These are phyloP conservation scores for Solioccasus polychromus DNA, from an alignment of 768 basidiomycete species.

Conservation along the genomic window DNA sequence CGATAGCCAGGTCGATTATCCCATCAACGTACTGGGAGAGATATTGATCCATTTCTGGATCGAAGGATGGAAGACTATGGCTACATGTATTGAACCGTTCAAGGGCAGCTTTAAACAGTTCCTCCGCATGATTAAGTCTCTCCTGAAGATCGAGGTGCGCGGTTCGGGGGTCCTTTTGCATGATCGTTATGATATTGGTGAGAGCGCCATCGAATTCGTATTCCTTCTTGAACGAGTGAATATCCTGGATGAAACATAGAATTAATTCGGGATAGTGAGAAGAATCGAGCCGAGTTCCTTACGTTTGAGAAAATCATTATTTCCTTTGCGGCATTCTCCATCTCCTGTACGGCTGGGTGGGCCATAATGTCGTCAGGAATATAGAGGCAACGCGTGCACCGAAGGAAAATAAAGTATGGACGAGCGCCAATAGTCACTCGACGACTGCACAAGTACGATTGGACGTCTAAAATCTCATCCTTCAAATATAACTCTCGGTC, in stretches of 20 bases:
- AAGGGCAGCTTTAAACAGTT: constrained; percentile 20
- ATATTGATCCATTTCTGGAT: constrained; percentile 13
- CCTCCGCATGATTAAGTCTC: constrained; percentile 19
- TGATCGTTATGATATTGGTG: constrained; percentile 28
- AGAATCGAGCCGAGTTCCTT: background rate
- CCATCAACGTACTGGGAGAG: constrained; percentile 24
- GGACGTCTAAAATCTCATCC: constrained; percentile 13
- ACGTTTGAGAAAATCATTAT: constrained; percentile 27
- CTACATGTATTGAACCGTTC: constrained; percentile 23
- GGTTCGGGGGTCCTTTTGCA: constrained; percentile 23
- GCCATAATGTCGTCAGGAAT: constrained; percentile 22
- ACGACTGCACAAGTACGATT: constrained; percentile 27
- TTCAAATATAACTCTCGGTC: constrained; percentile 24
- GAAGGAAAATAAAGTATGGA: constrained; percentile 28
- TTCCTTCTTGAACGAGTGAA: constrained; percentile 32
- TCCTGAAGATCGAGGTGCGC: constrained; percentile 23
- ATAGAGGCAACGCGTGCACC: constrained; percentile 24
- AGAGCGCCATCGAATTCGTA: constrained; percentile 24
- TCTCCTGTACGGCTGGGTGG: constrained; percentile 23
- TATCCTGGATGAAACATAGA: constrained; percentile 13
- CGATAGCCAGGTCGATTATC: constrained; percentile 23
- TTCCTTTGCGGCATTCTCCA: constrained; percentile 26
- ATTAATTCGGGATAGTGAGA: background rate
- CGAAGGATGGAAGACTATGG: constrained; percentile 16
- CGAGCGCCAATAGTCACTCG: constrained; percentile 29